Evolutionary conservation across 2,329 filamentous ascomycete genomes (phyloP).

Genomic region (Colletotrichum orbiculare): DNA sequence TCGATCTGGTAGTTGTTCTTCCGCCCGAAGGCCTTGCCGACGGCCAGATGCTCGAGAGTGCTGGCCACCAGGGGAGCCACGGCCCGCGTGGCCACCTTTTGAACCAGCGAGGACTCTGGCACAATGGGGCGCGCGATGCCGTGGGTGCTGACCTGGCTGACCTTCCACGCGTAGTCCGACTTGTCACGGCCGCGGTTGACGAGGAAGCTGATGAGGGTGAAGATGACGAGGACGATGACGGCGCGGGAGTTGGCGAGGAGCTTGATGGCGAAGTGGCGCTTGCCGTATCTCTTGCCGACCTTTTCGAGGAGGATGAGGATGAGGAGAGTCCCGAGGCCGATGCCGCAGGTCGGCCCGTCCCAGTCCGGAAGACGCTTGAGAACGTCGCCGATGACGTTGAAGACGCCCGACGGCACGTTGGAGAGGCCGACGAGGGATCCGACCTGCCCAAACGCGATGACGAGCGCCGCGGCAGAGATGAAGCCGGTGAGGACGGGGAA

Average conservation of each 20-base stretch:
- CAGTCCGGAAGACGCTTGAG: slow-evolving; percentile 44
- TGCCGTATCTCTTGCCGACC: slow-evolving; percentile 70
- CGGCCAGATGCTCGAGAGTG: slow-evolving; percentile 72
- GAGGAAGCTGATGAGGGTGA: slow-evolving; percentile 71
- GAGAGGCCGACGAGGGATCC: slow-evolving; percentile 67
- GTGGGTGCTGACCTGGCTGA: slow-evolving; percentile 67
- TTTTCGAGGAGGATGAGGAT: slow-evolving; percentile 68
- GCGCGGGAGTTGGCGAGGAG: slow-evolving; percentile 70
- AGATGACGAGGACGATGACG: slow-evolving; percentile 69
- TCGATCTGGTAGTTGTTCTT: slow-evolving; percentile 73
- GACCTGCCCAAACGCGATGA: slow-evolving; percentile 73
- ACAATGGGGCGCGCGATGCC: slow-evolving; percentile 64
- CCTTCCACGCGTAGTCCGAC: slow-evolving; percentile 63
- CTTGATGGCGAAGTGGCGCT: slow-evolving; percentile 67
- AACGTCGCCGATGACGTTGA: slow-evolving; percentile 32
- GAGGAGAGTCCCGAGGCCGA: slow-evolving; percentile 69
- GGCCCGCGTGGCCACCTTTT: slow-evolving; percentile 58
- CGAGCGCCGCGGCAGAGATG: slow-evolving; percentile 74
- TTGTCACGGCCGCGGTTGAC: slow-evolving; percentile 66
- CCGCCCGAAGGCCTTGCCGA: slow-evolving; percentile 71
- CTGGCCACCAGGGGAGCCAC: slow-evolving; percentile 72
- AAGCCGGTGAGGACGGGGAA: slow-evolving; percentile 73
- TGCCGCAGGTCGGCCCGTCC: slow-evolving; percentile 73
- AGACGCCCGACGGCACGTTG: slow-evolving; percentile 38
- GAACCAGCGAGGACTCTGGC: slow-evolving; percentile 46